Conservation (phyloP, 805 yeast species). For the Ogataea parapolymorpha region DNA sequence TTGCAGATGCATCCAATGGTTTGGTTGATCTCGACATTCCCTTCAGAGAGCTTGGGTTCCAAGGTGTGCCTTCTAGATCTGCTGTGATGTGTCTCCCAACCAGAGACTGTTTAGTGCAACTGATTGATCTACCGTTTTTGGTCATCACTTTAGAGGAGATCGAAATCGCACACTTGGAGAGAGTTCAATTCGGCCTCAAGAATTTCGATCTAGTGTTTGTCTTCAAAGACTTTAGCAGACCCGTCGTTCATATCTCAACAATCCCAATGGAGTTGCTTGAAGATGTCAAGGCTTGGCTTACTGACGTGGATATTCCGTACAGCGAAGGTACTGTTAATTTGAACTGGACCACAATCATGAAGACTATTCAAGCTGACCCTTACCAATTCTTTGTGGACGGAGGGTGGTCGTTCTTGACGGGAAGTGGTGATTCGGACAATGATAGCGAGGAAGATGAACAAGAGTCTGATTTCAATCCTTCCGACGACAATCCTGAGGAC, state of each 20-base stretch:
- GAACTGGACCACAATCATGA: conserved; percentile 95
- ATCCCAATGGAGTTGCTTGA: conserved; percentile 91
- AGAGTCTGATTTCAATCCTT: conserved; percentile 61
- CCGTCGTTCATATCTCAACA: conserved; percentile 91
- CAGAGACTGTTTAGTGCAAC: conserved; percentile 91
- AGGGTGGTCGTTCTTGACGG: conserved; percentile 93
- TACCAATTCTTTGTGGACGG: conserved; percentile 92
- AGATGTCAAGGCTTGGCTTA: conserved; percentile 92
- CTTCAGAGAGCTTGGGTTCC: conserved; percentile 93
- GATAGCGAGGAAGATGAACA: conserved; percentile 66
- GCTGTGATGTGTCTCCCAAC: conserved; percentile 96
- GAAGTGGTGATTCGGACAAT: conserved; percentile 76
- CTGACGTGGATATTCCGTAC: conserved; percentile 95
- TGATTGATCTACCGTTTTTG: conserved; percentile 91
- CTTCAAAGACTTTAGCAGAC: conserved; percentile 81
- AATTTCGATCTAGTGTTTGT: conserved; percentile 97
- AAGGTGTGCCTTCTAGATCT: conserved; percentile 95
- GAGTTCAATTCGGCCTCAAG: conserved; percentile 95
- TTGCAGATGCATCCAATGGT: conserved; percentile 84
- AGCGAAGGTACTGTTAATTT: conserved; percentile 94
- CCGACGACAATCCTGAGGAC: conserved; percentile 58
- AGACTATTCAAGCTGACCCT: conserved; percentile 87
- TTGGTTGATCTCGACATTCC: conserved; percentile 87
- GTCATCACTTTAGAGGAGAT: conserved; percentile 89
- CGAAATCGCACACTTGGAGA: conserved; percentile 92